These are phyloP conservation scores for Leccinum aurantiacum DNA, from an alignment of 768 basidiomycete genomes.

Conservation along the genomic window DNA sequence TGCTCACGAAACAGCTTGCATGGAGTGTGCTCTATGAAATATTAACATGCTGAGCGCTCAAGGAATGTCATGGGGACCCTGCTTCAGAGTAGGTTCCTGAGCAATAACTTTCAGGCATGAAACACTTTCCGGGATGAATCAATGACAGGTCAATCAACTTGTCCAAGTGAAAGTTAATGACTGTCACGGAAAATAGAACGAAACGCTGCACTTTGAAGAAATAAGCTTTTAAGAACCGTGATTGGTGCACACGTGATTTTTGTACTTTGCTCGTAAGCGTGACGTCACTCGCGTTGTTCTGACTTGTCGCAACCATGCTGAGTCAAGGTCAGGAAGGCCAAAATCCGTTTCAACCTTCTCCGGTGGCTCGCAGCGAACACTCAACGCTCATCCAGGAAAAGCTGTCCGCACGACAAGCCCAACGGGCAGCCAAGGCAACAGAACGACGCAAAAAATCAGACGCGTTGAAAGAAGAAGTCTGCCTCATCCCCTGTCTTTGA, in stretches of 20 bases:
- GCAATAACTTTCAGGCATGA: background rate
- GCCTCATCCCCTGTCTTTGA: background rate
- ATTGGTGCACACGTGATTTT: background rate
- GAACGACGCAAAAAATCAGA: slow-evolving; percentile 27
- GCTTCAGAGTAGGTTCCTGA: background rate
- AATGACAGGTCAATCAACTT: too few relatives aligned
- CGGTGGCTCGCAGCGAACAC: background rate
- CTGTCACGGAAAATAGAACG: background rate
- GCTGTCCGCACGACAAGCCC: slow-evolving; percentile 11
- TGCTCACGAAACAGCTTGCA: background rate
- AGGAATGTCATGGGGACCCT: background rate
- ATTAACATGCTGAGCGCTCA: background rate
- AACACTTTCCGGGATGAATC: too few relatives aligned
- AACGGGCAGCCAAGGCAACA: slow-evolving; percentile 19
- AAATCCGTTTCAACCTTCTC: background rate
- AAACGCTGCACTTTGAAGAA: background rate
- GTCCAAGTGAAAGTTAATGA: background rate
- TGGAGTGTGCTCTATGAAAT: background rate
- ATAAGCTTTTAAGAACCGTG: background rate
- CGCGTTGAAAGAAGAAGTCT: slow-evolving; percentile 31
- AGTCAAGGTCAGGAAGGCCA: background rate
- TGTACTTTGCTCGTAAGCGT: background rate
- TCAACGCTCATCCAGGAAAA: slow-evolving; percentile 4
- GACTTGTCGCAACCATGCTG: background rate
- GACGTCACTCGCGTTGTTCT: background rate